Evolutionary conservation across 2,329 filamentous ascomycete species (phyloP), one percentile per base, ranked within the genome.

Genomic region (Domatiomyces globalis): DNA sequence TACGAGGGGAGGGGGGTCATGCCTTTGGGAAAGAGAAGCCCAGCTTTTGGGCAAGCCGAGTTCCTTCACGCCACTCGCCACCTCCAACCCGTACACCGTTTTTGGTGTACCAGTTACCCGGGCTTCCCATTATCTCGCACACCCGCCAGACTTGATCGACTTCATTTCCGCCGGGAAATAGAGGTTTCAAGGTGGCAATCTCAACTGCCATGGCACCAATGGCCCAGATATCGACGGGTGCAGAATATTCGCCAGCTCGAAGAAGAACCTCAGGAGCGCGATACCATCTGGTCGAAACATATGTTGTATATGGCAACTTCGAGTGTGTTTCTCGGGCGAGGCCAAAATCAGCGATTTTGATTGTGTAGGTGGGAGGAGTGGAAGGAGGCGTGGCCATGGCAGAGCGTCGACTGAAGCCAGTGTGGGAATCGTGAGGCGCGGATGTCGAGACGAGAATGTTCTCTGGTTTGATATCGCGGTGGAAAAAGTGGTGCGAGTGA

Each of bases 61-160:
- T 88, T 52, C 92, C 92, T 53, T 98, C 92, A 63, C 88, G 87
- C 92, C 92, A 98, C 61, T 98, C 92, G 63, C 92, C 92, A 63
- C 92, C 92, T 51, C 92, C 92, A 25, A 98, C 86, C 58, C 83
- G 85, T 22, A 76, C 75, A 20, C 89, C 89, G 4, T 85, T 76
- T 69, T 95, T 95, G 74, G 86, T 95, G 66, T 94, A 92, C 92
- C 92, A 98, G 70, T 90, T 90, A 45, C 92, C 92, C 2, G 92
- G 92, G 71, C 90, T 96, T 48, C 92, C 92, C 92, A 98, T 98
- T 53, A 98, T 95, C 67, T 98, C 92, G 65, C 92, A 98, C 0
- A 98, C 87, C 60, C 92, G 83, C 92, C 92, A 98, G 1, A 98
- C 92, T 68, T 98, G 92, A 62, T 98, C 92, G 1, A 98, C 92